Base-by-base conservation (phyloP, 163 green algal genomes). In the Volvox carteri region DNA sequence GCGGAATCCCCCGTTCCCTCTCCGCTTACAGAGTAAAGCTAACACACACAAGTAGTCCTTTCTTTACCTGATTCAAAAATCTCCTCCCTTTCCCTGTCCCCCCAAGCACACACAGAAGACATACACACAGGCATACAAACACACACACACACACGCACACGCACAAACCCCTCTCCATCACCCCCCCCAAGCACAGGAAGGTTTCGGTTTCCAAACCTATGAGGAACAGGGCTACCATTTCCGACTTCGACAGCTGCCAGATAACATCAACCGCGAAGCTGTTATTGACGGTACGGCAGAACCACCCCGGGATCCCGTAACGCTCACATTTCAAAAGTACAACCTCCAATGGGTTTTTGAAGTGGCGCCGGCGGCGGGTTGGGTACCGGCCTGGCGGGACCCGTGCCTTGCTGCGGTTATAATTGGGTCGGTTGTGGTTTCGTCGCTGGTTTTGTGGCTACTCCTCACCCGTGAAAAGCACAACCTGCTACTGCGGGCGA, bases 261-360 rank as follows among this genome's bases (percentile, higher is more conserved):
- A 78, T 28, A 33, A n/a, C n/a, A 42, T 74, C 50, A 88, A 88
- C 37, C 4, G 18, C 0, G 83, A 70, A 1, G 68, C 83, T 0
- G 18, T 50, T 35, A 88, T 88, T 23, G 37, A 28, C 12, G 25
- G 48, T 37, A 75, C 23, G 35, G 19, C 33, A 9, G 62, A 50
- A 1, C 25, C 25, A 1, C 83, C 83, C 0, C 5, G 2, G 2
- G 83, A 83, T 50, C 83, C 83, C 48, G 83, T 88, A 9, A 81
- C 0, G 1, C 18, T 52, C 8, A n/a, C 50, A 23, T 58, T 88
- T 37, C 14, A 11, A 37, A 88, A 88, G 35, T 88, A 80, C 68
- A 88, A 88, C 39, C 50, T 88, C 46, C 30, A 37, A 12, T 88
- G 83, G 83, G 67, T 62, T 30, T 76, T 90, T 60, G 74, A 90